Conservation (phyloP, 129 eudicot species). For the Helianthus annuus region DNA sequence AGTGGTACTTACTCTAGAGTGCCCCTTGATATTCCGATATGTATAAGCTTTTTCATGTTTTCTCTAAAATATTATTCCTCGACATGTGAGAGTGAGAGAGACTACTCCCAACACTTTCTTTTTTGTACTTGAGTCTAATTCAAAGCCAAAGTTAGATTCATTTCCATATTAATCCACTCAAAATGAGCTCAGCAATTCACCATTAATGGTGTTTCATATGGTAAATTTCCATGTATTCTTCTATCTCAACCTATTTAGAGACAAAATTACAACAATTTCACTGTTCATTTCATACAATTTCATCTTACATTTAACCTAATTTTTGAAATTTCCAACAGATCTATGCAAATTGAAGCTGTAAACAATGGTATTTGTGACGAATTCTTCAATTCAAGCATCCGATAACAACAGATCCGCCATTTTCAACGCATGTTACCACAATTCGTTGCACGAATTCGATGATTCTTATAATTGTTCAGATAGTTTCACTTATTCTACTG, state of each 20-base stretch:
- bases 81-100: too few relatives aligned
- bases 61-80: too few relatives aligned
- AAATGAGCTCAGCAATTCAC: background rate
- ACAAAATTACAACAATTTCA: too few relatives aligned
- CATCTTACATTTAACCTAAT: background rate
- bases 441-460: constrained; percentile 45
- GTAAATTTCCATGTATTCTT: background rate
- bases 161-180: background rate
- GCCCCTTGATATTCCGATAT: too few relatives aligned
- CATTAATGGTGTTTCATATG: constrained; percentile 25
- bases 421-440: constrained; percentile 42
- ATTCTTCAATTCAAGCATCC: constrained; percentile 48
- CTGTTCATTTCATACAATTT: too few relatives aligned
- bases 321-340: background rate
- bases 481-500: constrained; percentile 30
- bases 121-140: too few relatives aligned
- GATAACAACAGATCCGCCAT: constrained; percentile 44
- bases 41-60: too few relatives aligned
- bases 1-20: too few relatives aligned
- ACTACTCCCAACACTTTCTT: too few relatives aligned
- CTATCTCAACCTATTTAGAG: background rate
- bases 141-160: too few relatives aligned
- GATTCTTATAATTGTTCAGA: constrained; percentile 19
- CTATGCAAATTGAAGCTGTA: constrained; percentile 5
- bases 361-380: background rate